Conservation (phyloP, 2,329 filamentous ascomycete genomes). For the Cephalotrichum gorgonifer region DNA sequence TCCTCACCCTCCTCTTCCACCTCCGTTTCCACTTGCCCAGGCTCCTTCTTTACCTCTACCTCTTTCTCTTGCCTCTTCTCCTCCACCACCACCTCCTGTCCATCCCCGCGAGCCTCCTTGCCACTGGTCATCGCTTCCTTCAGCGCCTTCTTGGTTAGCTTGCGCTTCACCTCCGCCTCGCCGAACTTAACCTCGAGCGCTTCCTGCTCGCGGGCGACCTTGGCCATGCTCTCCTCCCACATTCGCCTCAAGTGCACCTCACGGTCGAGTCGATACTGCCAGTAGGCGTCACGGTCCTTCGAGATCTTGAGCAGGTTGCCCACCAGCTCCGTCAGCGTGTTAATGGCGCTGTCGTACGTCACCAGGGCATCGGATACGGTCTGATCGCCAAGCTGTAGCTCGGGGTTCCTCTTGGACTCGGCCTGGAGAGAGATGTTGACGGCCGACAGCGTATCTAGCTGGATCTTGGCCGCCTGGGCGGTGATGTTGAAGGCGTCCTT, state of each 20-base stretch:
- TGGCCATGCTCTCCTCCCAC: conserved; percentile 99
- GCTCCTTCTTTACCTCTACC: not conserved
- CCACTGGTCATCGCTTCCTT: conserved; percentile 60
- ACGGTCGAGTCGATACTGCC: conserved; percentile 88
- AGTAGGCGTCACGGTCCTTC: conserved; percentile 87
- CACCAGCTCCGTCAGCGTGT: conserved; percentile 74
- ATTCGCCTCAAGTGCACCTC: conserved; percentile 86
- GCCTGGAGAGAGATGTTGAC: conserved; percentile 73
- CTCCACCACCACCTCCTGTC: conserved; percentile 15
- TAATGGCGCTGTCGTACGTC: conserved; percentile 83
- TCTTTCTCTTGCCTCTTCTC: conserved; percentile 9
- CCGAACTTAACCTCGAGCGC: conserved; percentile 78
- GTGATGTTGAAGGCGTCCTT: conserved; percentile 97
- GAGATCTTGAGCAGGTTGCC: conserved; percentile 86
- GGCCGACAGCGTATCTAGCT: conserved; percentile 80
- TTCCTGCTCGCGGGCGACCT: conserved; percentile 91
- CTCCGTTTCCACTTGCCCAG: not conserved
- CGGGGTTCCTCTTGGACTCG: conserved; percentile 55
- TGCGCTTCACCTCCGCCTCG: conserved; percentile 82
- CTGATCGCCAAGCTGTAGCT: conserved; percentile 63
- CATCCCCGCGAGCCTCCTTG: not conserved
- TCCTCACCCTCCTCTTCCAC: conserved; percentile 14
- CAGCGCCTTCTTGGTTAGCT: conserved; percentile 78
- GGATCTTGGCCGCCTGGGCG: conserved; percentile 84
- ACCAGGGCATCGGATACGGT: conserved; percentile 66